Evolutionary conservation across 352 stramenopile species (phyloP), one percentile per base, ranked within the genome.

Genomic region (Hyaloperonospora brassicae): DNA sequence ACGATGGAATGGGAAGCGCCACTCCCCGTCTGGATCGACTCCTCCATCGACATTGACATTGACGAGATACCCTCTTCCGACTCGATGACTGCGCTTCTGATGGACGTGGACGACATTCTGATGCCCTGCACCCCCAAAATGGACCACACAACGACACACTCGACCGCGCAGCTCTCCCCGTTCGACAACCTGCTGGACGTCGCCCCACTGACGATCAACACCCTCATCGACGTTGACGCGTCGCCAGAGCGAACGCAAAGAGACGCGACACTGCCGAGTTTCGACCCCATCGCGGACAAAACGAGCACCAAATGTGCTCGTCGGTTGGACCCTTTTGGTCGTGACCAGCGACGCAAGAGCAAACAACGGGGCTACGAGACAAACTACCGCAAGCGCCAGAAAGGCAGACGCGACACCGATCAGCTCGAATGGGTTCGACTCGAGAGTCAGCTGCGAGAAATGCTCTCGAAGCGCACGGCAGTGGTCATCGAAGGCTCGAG

Each of bases 341-440:
- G 54, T 23, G 50, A 53, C 10, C 45, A 68, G 36, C 58, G 59
- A 24, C 65, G 65, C 41, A 73, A 70, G 38, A 45, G 57, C 55
- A 73, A 73, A 23, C 65, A 73, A 53, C 65, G 61, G 2, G 52
- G 54, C 21, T 73, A 73, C 47, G 65, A 73, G 38, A 73, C 64
- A 43, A 53, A 21, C 47, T 73, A 73, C 52, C 65, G 65, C 14
- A 53, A 35, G 27, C 61, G 61, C 2, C 50, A 52, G 36, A 66
- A 63, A 41, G 25, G 25, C 12, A 57, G 41, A 38, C 53, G 55
- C 7, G 27, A 12, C 4, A 11, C 48, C 30, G 58, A 68, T 17
- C 48, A 62, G 41, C 47, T 35, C 13, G 53, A 66, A 43, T 65
- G 47, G 53, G 48, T 73, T 11, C n/a, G 56, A 14, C 50, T 72